Base-by-base conservation (phyloP, 352 stramenopile genomes). In the Phytopythium boreale region DNA sequence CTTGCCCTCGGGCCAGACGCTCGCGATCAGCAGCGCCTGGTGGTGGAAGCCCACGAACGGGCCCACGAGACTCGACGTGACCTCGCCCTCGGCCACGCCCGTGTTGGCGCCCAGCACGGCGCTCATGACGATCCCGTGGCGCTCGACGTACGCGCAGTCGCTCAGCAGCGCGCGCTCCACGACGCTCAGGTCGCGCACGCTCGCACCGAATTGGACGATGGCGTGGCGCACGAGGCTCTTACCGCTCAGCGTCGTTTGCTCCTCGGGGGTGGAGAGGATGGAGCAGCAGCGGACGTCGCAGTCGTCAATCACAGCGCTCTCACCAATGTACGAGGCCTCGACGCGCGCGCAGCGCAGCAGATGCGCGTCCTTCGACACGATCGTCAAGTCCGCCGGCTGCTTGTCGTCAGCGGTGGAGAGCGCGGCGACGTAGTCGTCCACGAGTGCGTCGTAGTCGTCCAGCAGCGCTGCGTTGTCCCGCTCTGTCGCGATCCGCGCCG, bases 21-120 rank as follows among this genome's bases (percentile, higher is more conserved):
- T 84, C 41, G 93, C 87, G 61, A 98, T 98, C 20, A 98, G 76
- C 52, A 98, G 80, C 5, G 87, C 84, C 58, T 98, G 92, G 74
- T 98, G 95, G 63, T 98, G 92, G 66, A 98, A 98, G 15, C 95
- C 94, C 17, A 98, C 93, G 64, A 98, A 98, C 9, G 95, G 95
- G 2, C 95, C 95, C 20, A 98, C 84, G 55, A 98, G 84, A 64
- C 81, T 95, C 36, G 91, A 90, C 11, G 90, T 96, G 37, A 95
- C 86, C 65, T 98, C 95, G 19, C 95, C 95, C 62, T 96, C 86
- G 7, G 91, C 85, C 43, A 98, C 75, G 0, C 71, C 78, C 29
- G 88, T 96, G 67, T 97, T 96, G 14, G 91, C 74, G 26, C 89
- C 92, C 20, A 98, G 74, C 27, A 98, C 69, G 24, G 88, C 91